Conservation (phyloP, 768 basidiomycete genomes). For the Mycena indigotica region DNA sequence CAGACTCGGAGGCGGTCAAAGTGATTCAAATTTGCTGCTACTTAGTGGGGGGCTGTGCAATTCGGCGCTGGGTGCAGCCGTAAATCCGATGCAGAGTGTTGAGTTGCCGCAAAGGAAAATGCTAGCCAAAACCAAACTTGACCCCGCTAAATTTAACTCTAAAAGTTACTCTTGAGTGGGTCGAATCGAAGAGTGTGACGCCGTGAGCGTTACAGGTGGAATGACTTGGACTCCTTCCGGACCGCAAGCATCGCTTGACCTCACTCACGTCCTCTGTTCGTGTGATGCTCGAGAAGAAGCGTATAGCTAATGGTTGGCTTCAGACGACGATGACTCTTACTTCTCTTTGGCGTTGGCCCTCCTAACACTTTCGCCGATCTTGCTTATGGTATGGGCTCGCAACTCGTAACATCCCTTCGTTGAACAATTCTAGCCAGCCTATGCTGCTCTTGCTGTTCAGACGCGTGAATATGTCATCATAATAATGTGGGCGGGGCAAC, state of each 20-base stretch:
- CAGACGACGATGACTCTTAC: conserved; percentile 65
- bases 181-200: not conserved
- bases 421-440: conserved; percentile 59
- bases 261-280: conserved; percentile 69
- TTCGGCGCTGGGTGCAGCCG: too few relatives aligned
- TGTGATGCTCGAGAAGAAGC: not conserved
- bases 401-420: conserved; percentile 2
- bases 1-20: too few relatives aligned
- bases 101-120: not conserved
- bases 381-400: conserved; percentile 59
- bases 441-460: conserved; percentile 71
- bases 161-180: not conserved
- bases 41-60: not conserved
- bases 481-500: conserved; percentile 82
- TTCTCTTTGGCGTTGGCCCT: conserved; percentile 61
- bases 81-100: not conserved
- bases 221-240: conserved; percentile 22
- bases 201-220: not conserved
- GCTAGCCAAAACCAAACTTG: not conserved
- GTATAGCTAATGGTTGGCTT: conserved; percentile 10
- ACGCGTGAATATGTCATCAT: conserved; percentile 81
- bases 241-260: conserved; percentile 54
- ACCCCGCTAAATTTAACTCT: not conserved
- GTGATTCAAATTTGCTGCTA: not conserved
- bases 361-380: conserved; percentile 67